Percentiles rank a stretch among this genome's conserved stretches.
These are phyloP conservation scores for Sclerospora graminicola DNA, from an alignment of 352 stramenopile genomes.

Conservation along the genomic window DNA sequence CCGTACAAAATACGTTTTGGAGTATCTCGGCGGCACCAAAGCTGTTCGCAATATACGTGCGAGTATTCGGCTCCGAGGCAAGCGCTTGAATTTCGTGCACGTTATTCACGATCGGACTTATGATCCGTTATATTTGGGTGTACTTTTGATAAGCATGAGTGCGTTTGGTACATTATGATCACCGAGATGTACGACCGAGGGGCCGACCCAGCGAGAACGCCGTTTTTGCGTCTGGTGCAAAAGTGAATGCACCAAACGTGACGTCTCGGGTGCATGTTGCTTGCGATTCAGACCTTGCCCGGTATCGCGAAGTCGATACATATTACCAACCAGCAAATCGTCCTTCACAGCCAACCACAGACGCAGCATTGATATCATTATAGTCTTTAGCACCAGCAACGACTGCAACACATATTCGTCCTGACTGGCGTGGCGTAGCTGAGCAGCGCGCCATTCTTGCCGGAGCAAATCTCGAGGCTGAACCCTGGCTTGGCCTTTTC, in stretches of 20 bases:
- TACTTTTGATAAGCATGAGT: slow-evolving; percentile 96
- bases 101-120: slow-evolving; percentile 53
- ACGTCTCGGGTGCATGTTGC: slow-evolving; percentile 50
- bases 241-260: slow-evolving; percentile 39
- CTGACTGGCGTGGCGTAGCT: slow-evolving; percentile 44
- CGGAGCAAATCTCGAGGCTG: slow-evolving; percentile 45
- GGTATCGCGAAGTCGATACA: slow-evolving; percentile 53
- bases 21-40: slow-evolving; percentile 62
- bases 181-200: slow-evolving; percentile 88
- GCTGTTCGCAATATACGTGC: slow-evolving; percentile 57
- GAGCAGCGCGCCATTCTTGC: slow-evolving; percentile 46
- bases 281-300: slow-evolving; percentile 60
- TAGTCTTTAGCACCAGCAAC: slow-evolving; percentile 48
- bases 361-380: slow-evolving; percentile 46
- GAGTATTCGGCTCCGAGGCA: slow-evolving; percentile 29
- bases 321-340: slow-evolving; percentile 37
- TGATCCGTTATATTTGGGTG: slow-evolving; percentile 75
- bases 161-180: slow-evolving; percentile 93
- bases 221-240: slow-evolving; percentile 36
- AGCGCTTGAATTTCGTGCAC: slow-evolving; percentile 38
- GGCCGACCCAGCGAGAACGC: slow-evolving; percentile 66
- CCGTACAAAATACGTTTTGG: slow-evolving; percentile 79
- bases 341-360: slow-evolving; percentile 59
- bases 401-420: slow-evolving; percentile 63
- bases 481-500: slow-evolving; percentile 31